These are phyloP conservation scores for Echeveria elegans DNA, from an alignment of 164 flowering plant genomes.

Conservation along the genomic window DNA sequence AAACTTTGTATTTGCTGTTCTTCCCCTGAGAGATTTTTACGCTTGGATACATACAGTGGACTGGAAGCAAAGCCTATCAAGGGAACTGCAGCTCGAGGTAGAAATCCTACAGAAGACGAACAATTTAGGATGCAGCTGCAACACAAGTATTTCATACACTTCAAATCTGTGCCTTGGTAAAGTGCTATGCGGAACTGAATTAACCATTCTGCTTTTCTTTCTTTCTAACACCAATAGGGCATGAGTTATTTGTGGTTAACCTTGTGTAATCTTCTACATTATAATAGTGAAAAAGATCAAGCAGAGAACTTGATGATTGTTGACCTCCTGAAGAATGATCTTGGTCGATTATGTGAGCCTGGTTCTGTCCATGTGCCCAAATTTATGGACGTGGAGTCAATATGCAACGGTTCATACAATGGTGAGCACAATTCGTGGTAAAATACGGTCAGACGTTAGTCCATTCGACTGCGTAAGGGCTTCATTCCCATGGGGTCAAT, in stretches of 20 bases:
- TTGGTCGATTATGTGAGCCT: slow-evolving; percentile 86
- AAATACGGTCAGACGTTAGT: slow-evolving; percentile 33
- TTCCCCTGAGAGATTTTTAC: slow-evolving; percentile 82
- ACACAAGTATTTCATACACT: slow-evolving; percentile 46
- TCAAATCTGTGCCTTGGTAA: neutral
- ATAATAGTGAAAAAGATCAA: too few relatives aligned
- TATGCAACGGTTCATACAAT: too few relatives aligned
- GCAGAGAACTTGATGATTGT: slow-evolving; percentile 98
- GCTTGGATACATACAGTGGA: slow-evolving; percentile 54
- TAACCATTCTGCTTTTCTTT: too few relatives aligned
- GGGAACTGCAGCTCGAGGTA: too few relatives aligned
- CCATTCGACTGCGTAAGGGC: slow-evolving; percentile 77
- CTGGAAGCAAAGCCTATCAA: too few relatives aligned
- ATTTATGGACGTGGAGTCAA: too few relatives aligned
- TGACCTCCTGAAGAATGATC: slow-evolving; percentile 92
- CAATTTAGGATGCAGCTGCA: too few relatives aligned
- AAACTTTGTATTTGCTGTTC: too few relatives aligned
- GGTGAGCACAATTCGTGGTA: slow-evolving; percentile 82
- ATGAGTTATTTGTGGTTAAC: too few relatives aligned
- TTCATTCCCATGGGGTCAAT: slow-evolving; percentile 98
- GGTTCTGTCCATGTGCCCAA: too few relatives aligned
- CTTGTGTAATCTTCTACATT: too few relatives aligned
- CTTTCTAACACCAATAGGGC: too few relatives aligned
- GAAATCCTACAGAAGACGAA: slow-evolving; percentile 58
- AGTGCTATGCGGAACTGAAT: neutral